Evolutionary conservation across 1,284 basidiomycete species (phyloP), one percentile per base, ranked within the genome.

Genomic region (Boletellus deceptivus): DNA sequence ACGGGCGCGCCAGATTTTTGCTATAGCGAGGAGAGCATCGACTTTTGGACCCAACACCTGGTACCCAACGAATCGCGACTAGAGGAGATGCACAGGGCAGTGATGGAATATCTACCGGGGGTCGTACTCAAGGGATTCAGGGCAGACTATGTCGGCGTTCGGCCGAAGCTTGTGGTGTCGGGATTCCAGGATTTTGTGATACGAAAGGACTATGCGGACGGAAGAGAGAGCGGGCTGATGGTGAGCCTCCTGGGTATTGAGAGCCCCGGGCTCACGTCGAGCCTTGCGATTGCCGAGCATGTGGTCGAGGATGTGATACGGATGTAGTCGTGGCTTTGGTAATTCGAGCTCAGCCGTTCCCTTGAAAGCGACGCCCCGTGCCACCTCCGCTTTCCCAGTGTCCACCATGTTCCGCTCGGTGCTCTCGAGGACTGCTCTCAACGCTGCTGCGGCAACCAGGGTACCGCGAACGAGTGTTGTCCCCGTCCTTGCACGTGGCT

Each of bases 121-220:
- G 80, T 98, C 16, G 64, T 68, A 9, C 63, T 79, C 3, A 76
- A 83, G 8, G 83, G 84, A 0, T 75, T 99, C 47, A 75, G 81
- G 53, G 87, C 93, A 3, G 95, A 97, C 69, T 98, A 98, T 67
- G 86, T 88, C 20, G 96, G 96, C 2, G 84, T 99, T 57, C 78
- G 96, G 50, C 93, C 96, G 4, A 98, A 98, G 69, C 75, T 98
- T 14, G 82, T 84, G 6, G 79, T 83, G 1, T 90, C 91, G 6
- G 86, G 85, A 1, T 96, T 98, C 67, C 83, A 87, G 57, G 96
- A 99, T 67, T 98, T 98, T 64, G 66, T 83, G 25, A 72, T 91
- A 65, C 74, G 83, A 47, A 74, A 68, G 43, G 80, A 89, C 64
- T 75, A 78, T 57, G 68, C 68, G 6, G 67, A 70, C 13, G 57